Percentiles rank a stretch among this genome's conserved stretches.
Conservation (phyloP, 2,329 filamentous ascomycete species). For the Lachnellula hyalina region DNA sequence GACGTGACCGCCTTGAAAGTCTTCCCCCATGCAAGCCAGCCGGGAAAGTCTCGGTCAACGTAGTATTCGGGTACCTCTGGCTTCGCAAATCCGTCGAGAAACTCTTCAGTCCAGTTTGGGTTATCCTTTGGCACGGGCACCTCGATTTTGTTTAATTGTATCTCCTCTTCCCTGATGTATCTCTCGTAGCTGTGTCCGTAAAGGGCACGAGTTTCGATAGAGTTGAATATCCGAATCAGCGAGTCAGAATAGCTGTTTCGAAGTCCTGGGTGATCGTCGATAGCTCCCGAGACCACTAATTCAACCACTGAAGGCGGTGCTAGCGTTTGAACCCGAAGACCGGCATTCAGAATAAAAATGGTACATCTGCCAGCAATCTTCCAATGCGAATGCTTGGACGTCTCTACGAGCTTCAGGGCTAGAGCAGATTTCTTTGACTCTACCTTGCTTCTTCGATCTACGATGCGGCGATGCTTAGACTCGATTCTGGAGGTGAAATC, state of each 20-base stretch:
- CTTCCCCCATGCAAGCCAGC: constrained; percentile 95
- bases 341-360: constrained; percentile 85
- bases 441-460: constrained; percentile 68
- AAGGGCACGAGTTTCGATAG: constrained; percentile 78
- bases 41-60: constrained; percentile 85
- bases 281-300: constrained; percentile 74
- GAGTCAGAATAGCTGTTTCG: constrained; percentile 76
- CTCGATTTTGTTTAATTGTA: constrained; percentile 69
- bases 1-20: constrained; percentile 74
- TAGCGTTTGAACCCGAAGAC: constrained; percentile 84
- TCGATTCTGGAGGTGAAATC: constrained; percentile 54
- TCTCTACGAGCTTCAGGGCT: constrained; percentile 73
- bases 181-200: constrained; percentile 85
- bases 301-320: constrained; percentile 78
- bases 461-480: constrained; percentile 67
- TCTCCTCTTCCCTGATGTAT: constrained; percentile 76
- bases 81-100: constrained; percentile 70
- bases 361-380: constrained; percentile 88
- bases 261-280: constrained; percentile 84
- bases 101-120: constrained; percentile 70
- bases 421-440: constrained; percentile 79
- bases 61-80: constrained; percentile 75
- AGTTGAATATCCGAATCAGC: constrained; percentile 70
- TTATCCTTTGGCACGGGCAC: constrained; percentile 71
- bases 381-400: constrained; percentile 82